Percentiles rank a stretch among this genome's conserved stretches.
Evolutionary conservation across 768 basidiomycete genomes (phyloP).

Genomic region (Boletus vinaceobasis): DNA sequence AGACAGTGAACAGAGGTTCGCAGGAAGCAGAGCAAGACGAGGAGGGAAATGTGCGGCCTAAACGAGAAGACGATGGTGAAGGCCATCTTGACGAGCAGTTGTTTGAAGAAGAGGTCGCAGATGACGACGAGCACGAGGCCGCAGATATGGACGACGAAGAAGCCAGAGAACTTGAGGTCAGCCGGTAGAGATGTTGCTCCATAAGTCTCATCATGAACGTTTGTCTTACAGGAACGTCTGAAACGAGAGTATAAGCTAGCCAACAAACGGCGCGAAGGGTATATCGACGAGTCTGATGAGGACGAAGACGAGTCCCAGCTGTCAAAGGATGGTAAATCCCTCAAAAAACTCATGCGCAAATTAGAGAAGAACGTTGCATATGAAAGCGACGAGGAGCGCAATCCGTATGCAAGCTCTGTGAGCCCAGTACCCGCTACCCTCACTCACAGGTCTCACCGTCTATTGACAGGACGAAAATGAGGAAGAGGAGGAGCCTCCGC

Average conservation of each 20-base stretch:
- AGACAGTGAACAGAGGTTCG: slow-evolving; percentile 65
- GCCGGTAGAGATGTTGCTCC: slow-evolving; percentile 12
- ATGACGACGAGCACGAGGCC: slow-evolving; percentile 79
- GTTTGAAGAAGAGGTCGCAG: slow-evolving; percentile 81
- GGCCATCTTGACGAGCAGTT: slow-evolving; percentile 81
- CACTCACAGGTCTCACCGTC: neutral
- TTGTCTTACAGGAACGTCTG: slow-evolving; percentile 60
- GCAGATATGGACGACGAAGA: slow-evolving; percentile 80
- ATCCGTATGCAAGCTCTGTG: slow-evolving; percentile 80
- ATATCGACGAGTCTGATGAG: slow-evolving; percentile 74
- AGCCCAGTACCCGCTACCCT: slow-evolving; percentile 23
- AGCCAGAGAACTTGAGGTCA: slow-evolving; percentile 75
- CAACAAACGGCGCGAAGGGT: slow-evolving; percentile 68
- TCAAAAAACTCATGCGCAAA: slow-evolving; percentile 84
- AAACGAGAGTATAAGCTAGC: slow-evolving; percentile 79
- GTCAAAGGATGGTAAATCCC: slow-evolving; percentile 69
- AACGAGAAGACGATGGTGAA: slow-evolving; percentile 66
- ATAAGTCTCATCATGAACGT: neutral
- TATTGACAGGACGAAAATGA: slow-evolving; percentile 62
- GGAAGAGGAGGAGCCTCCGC: slow-evolving; percentile 61
- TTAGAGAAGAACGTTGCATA: slow-evolving; percentile 80
- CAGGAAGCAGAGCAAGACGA: slow-evolving; percentile 64
- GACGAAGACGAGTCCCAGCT: slow-evolving; percentile 57
- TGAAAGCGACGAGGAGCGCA: slow-evolving; percentile 75
- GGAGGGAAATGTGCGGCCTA: slow-evolving; percentile 52